Percentiles rank a stretch among this genome's conserved stretches.
phyloP scores from a whole-genome alignment of 1,284 basidiomycete species.

The Cutaneotrichosporon curvatum region DNA sequence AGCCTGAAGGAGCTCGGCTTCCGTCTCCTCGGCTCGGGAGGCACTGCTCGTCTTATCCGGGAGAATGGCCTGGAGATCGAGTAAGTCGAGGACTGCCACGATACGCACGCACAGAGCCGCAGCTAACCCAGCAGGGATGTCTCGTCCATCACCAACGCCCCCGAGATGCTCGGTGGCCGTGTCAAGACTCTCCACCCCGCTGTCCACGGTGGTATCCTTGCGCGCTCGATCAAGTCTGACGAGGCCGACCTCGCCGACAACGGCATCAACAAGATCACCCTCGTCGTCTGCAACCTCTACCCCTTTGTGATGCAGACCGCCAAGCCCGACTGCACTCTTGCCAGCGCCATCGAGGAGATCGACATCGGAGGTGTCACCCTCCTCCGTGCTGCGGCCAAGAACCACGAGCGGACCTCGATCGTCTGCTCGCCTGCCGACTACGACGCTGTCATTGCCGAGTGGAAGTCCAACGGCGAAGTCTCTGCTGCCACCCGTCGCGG shows the following conservation, averaged over 20 bases:
- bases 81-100: constrained; percentile 49
- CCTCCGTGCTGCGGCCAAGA: constrained; percentile 95
- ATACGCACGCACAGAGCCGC: not conserved
- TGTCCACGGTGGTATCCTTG: constrained; percentile 94
- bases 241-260: constrained; percentile 72
- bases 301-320: constrained; percentile 89
- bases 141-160: constrained; percentile 93
- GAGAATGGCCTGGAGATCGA: constrained; percentile 86
- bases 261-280: constrained; percentile 78
- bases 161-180: constrained; percentile 98
- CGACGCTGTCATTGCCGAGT: constrained; percentile 67
- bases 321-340: constrained; percentile 79
- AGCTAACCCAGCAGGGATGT: constrained; percentile 66
- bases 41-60: constrained; percentile 95
- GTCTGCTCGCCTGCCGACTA: constrained; percentile 95
- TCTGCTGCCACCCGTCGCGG: constrained; percentile 64
- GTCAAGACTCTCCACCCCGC: constrained; percentile 99
- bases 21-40: constrained; percentile 86
- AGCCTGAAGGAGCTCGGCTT: constrained; percentile 75
- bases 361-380: constrained; percentile 99
- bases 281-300: constrained; percentile 99
- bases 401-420: constrained; percentile 88
- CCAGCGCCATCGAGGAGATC: constrained; percentile 93
- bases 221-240: constrained; percentile 79
- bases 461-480: constrained; percentile 62